Conservation (phyloP, 1,139 yeast species). For the Maudiozyma humilis region DNA sequence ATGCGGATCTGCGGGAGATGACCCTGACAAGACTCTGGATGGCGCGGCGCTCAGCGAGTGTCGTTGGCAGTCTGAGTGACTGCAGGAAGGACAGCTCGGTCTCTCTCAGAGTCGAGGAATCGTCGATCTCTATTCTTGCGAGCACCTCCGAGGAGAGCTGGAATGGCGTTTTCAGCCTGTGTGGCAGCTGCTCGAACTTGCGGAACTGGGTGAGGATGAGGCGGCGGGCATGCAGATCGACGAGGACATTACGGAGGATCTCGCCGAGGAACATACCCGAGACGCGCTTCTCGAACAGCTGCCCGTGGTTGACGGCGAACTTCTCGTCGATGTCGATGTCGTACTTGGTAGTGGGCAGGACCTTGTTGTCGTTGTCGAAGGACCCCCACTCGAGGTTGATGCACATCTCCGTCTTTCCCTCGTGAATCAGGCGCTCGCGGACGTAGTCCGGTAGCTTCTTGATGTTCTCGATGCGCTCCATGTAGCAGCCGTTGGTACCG, state of each 20-base stretch:
- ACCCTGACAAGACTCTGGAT: conserved; percentile 69
- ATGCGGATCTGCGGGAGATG: conserved; percentile 77
- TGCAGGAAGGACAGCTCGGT: conserved; percentile 59
- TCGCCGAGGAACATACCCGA: conserved; percentile 95
- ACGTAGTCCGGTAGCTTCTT: conserved; percentile 47
- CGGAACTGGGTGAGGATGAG: conserved; percentile 50
- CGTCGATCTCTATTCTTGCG: conserved; percentile 77
- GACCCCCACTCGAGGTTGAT: conserved; percentile 97
- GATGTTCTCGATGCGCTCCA: conserved; percentile 63
- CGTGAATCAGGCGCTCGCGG: conserved; percentile 34
- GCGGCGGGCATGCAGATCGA: conserved; percentile 55
- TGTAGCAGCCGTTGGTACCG: conserved; percentile 92
- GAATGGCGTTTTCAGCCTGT: conserved; percentile 66
- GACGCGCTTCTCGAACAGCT: conserved; percentile 86
- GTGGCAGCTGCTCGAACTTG: conserved; percentile 50
- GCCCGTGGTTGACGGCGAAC: conserved; percentile 75
- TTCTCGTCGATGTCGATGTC: conserved; percentile 60
- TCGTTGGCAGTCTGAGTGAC: conserved; percentile 57
- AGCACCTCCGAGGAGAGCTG: conserved; percentile 73
- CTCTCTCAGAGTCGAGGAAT: conserved; percentile 57
- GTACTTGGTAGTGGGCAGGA: conserved; percentile 67
- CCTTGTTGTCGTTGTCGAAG: conserved; percentile 68
- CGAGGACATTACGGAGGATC: conserved; percentile 60
- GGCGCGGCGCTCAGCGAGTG: conserved; percentile 57
- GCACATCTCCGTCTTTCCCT: conserved; percentile 65